Percentiles rank a stretch among this genome's conserved stretches.
phyloP scores from a whole-genome alignment of 1,139 yeast genomes.

The Suhomyces terraborum region DNA sequence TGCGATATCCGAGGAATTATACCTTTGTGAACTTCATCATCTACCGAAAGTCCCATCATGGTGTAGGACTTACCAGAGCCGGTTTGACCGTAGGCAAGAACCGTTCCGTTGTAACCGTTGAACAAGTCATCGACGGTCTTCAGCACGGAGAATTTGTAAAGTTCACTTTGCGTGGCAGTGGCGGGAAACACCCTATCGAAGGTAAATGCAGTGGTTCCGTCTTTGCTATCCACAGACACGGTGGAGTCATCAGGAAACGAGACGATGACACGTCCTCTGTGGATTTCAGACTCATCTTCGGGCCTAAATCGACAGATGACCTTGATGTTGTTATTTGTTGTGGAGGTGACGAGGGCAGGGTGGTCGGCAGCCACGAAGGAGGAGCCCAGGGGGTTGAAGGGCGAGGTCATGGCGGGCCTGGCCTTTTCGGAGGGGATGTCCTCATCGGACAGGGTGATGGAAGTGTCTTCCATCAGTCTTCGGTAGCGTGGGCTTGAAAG shows the following conservation, averaged over 20 bases:
- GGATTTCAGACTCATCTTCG: conserved; percentile 34
- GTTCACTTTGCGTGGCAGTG: conserved; percentile 53
- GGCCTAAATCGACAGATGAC: conserved; percentile 73
- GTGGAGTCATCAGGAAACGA: conserved; percentile 33
- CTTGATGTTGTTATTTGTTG: conserved; percentile 43
- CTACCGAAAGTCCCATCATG: conserved; percentile 70
- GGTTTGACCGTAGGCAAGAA: conserved; percentile 86
- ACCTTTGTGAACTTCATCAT: conserved; percentile 48
- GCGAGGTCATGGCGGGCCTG: conserved; percentile 5
- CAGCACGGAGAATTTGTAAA: conserved; percentile 61
- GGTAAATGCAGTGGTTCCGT: conserved; percentile 45
- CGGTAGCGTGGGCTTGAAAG: conserved; percentile 8
- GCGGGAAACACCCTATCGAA: conserved; percentile 69
- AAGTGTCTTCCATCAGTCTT: conserved; percentile 8
- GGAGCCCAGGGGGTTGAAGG: conserved; percentile 10
- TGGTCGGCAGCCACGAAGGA: conserved; percentile 10
- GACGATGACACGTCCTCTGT: conserved; percentile 23
- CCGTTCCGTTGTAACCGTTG: conserved; percentile 82
- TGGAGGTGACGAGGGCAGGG: conserved; percentile 7
- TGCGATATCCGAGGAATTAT: conserved; percentile 75
- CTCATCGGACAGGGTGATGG: conserved; percentile 8
- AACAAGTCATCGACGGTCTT: conserved; percentile 68
- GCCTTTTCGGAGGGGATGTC: conserved; percentile 1
- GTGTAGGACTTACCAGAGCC: conserved; percentile 88
- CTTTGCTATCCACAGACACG: conserved; percentile 33